These are phyloP conservation scores for Chernovozyma sophiae-reginae DNA, from an alignment of 1,139 yeast genomes.

Conservation along the genomic window DNA sequence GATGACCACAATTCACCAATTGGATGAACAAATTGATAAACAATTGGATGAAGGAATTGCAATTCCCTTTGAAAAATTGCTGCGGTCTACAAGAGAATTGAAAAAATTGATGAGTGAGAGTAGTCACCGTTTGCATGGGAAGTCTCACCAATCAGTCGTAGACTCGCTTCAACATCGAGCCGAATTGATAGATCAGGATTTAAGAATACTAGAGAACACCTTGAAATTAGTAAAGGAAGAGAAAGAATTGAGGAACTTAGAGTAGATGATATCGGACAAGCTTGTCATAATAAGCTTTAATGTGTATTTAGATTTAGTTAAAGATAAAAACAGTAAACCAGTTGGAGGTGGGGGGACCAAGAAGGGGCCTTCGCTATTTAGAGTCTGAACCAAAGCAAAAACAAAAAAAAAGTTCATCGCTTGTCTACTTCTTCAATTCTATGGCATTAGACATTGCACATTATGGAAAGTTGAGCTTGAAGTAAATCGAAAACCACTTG, in stretches of 20 bases:
- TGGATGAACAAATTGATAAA: conserved; percentile 34
- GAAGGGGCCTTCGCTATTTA: too few species aligned
- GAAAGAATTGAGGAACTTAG: background rate
- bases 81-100: conserved; percentile 19
- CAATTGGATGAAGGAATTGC: conserved; percentile 23
- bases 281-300: background rate
- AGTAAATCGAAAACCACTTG: too few species aligned
- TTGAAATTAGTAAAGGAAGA: conserved; percentile 13
- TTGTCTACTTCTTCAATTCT: too few species aligned
- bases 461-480: too few species aligned
- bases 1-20: conserved; percentile 41
- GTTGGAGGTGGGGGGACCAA: too few species aligned
- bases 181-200: conserved; percentile 43
- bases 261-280: background rate
- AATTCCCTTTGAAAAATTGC: conserved; percentile 21
- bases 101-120: conserved; percentile 17
- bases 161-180: conserved; percentile 38
- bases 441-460: too few species aligned
- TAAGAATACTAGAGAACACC: conserved; percentile 44
- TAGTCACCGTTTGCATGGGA: conserved; percentile 10
- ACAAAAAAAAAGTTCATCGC: too few species aligned
- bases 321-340: too few species aligned
- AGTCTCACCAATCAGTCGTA: conserved; percentile 19
- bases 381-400: too few species aligned
- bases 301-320: too few species aligned